phyloP scores from a whole-genome alignment of 176 grass and related monocot species.

The Areca catechu region DNA sequence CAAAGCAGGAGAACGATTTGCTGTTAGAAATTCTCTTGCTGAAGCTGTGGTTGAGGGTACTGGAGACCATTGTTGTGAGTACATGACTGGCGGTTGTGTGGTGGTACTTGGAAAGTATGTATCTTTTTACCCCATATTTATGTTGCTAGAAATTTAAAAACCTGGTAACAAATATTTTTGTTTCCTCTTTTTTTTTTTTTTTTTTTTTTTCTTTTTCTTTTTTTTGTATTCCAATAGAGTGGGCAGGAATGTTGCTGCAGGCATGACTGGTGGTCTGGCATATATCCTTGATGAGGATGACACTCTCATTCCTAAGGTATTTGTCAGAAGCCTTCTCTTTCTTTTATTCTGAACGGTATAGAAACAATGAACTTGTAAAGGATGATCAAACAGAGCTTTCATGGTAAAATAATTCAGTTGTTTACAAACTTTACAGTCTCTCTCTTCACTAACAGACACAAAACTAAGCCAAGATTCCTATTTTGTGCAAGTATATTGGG shows the following conservation, averaged over 20 bases:
- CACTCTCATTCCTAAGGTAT: constrained; percentile 76
- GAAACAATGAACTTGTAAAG: background rate
- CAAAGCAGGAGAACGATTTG: constrained; percentile 96
- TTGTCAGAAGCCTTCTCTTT: constrained; percentile 15
- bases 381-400: too few species aligned
- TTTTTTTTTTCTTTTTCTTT: constrained; percentile 20
- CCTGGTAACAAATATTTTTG: too few species aligned
- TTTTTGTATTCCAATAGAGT: constrained; percentile 49
- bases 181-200: too few species aligned
- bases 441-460: too few species aligned
- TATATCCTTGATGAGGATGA: constrained; percentile 99
- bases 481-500: too few species aligned
- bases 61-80: constrained; percentile 98
- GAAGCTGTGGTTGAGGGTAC: constrained; percentile 98
- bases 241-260: constrained; percentile 97
- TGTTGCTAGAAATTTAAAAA: background rate
- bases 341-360: background rate
- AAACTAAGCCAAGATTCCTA: too few species aligned
- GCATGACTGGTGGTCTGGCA: constrained; percentile 97
- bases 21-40: constrained; percentile 90
- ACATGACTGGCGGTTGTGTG: constrained; percentile 99
- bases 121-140: background rate
- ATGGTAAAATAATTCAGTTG: too few species aligned
- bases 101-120: constrained; percentile 99
- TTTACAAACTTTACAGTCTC: too few species aligned